Base-by-base conservation (phyloP, 805 yeast genomes). In the Metschnikowia continentalis region DNA sequence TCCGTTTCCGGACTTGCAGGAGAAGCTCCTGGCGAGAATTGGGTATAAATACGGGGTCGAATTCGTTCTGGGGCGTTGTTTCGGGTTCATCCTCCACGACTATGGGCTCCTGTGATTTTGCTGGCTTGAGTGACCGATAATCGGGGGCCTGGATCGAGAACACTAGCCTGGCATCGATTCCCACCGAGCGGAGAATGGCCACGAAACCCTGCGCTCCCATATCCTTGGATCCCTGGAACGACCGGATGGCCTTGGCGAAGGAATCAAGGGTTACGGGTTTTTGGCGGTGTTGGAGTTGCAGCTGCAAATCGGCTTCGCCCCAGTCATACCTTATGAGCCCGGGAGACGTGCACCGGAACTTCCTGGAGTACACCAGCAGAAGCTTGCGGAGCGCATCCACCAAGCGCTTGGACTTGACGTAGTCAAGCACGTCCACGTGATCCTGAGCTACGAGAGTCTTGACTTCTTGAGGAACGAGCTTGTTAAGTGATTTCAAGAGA, bases 71-170 rank as follows among this genome's bases (percentile, higher is more conserved):
- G 4, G 60, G 57, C 15, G 47, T 41, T 3, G 32, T 13, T 11
- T 30, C 32, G 5, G 43, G 46, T 3, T 35, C 39, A 11, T 22
- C 45, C 17, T 36, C 35, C 35, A 44, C 47, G n/a, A 26, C 35
- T 6, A 44, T 33, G 2, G 47, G 47, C n/a, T 51, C 52, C 3
- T 43, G 40, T 8, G 48, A n/a, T n/a, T 15, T 47, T 6, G 48
- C 55, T 3, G 61, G 60, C 5, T 51, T 35, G 6, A 55, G 35
- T 1, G 61, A 58, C 8, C 59, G 41, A 44, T 46, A 88, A 63
- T 94, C 97, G 0, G 97, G 91, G 0, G 97, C 94, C 63, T 94
- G 99, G 32, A 91, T 61, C 0, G 97, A 91, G 59, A 85, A 84
- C 0, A 90, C 83, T 26, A 94, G 68, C 42, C 99, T 72, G 0